These are phyloP conservation scores for Neonectria ditissima DNA, from an alignment of 2,329 filamentous ascomycete genomes.

Conservation along the genomic window DNA sequence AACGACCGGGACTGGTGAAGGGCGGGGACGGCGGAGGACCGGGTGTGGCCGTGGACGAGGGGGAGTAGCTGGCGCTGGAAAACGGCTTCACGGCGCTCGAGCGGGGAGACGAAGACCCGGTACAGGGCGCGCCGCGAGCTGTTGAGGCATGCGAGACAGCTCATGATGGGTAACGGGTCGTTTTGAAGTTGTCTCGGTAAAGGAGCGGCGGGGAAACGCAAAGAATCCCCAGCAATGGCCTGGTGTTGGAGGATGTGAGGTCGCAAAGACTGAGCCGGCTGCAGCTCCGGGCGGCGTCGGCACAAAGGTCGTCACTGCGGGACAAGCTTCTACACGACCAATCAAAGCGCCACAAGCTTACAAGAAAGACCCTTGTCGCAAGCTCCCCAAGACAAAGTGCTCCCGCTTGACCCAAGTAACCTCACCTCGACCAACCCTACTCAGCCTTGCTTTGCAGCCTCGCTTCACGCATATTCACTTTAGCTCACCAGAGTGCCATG, in stretches of 20 bases:
- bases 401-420: background rate
- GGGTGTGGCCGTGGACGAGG: conserved; percentile 27
- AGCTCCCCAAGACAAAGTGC: conserved; percentile 8
- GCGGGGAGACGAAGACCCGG: conserved; percentile 58
- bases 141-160: conserved; percentile 53
- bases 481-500: conserved; percentile 16
- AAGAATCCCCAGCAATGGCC: conserved; percentile 28
- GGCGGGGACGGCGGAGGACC: conserved; percentile 6
- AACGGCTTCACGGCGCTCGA: conserved; percentile 43
- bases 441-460: conserved; percentile 1
- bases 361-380: conserved; percentile 18
- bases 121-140: conserved; percentile 60
- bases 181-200: conserved; percentile 8
- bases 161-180: conserved; percentile 50
- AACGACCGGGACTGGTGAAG: conserved; percentile 36
- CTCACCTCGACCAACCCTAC: conserved; percentile 1
- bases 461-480: background rate
- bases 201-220: background rate
- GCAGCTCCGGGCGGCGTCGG: conserved; percentile 38
- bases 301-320: conserved; percentile 43
- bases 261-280: conserved; percentile 26
- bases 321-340: conserved; percentile 24
- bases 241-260: conserved; percentile 25
- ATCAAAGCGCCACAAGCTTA: conserved; percentile 27
- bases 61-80: conserved; percentile 40